Base-by-base conservation (phyloP, 495 filamentous ascomycete genomes). In the Neurospora tetraspora region DNA sequence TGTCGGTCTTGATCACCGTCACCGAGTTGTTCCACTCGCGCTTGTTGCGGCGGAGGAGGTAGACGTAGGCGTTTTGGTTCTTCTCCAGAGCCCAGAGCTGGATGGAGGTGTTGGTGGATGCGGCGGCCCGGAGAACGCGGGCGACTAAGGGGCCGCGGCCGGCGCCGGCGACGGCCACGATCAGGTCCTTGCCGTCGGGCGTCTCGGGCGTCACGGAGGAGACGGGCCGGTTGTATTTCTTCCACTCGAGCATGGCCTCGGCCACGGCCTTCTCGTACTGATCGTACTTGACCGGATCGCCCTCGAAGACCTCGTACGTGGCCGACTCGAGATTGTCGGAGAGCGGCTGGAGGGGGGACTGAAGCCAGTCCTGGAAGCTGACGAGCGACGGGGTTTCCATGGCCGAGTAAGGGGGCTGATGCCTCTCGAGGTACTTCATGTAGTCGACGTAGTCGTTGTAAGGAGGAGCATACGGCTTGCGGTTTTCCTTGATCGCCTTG, bases 221-320 rank as follows among this genome's bases (percentile, higher is more conserved):
- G 0, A 89, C 90, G 0, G 91, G 90, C 74, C 93, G 94, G 71
- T 86, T 85, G 73, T 90, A 87, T 53, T 85, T 85, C 12, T 80
- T 83, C 92, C 94, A 96, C 74, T 97, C 95, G n/a, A 80, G 83
- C 73, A 99, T 87, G 0, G 96, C 95, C 72, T 91, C 86, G 2
- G 86, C 85, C 69, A 98, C 93, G 43, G 96, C 96, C 20, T 85
- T 82, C 79, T 97, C 93, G 79, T 99, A 99, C 85, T 94, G 94
- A 70, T 94, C 91, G 79, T 99, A 99, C 81, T 99, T 99, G 80
- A 98, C 90, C 1, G 96, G 96, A 73, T 98, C 96, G 75, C 96
- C 96, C 80, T 99, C 96, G 77, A 99, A 99, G 10, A 98, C 94
- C 80, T 99, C 96, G 79, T 99, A 99, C 2, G 96, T 99, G 70